Evolutionary conservation across 2,329 filamentous ascomycete species (phyloP).

Genomic region (Pseudogymnoascus sp.): DNA sequence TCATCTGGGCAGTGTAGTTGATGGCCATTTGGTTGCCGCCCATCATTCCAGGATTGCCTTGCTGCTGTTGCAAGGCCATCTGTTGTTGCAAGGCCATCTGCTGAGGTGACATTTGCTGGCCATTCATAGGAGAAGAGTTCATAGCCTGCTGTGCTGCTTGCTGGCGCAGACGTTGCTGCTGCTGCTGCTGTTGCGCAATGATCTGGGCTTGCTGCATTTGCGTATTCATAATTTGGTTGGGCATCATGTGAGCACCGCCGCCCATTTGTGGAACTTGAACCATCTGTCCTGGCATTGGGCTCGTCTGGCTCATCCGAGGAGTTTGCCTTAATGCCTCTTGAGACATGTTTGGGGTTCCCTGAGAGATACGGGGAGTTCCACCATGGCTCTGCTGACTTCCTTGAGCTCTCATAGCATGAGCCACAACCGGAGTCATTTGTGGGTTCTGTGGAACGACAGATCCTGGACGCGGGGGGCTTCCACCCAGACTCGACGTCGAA

Average conservation of each 20-base stretch:
- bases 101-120: slow-evolving; percentile 24
- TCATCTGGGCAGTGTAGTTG: slow-evolving; percentile 20
- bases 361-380: slow-evolving; percentile 55
- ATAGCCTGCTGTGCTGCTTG: slow-evolving; percentile 38
- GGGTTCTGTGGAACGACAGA: slow-evolving; percentile 53
- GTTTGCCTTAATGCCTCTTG: slow-evolving; percentile 43
- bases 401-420: slow-evolving; percentile 54
- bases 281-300: slow-evolving; percentile 54
- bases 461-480: slow-evolving; percentile 57
- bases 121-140: slow-evolving; percentile 10
- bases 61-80: slow-evolving; percentile 26
- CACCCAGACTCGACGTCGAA: slow-evolving; percentile 60
- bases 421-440: slow-evolving; percentile 52
- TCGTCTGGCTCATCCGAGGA: slow-evolving; percentile 55
- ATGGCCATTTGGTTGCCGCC: slow-evolving; percentile 16
- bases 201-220: slow-evolving; percentile 29
- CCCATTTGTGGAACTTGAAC: slow-evolving; percentile 49
- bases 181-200: slow-evolving; percentile 20
- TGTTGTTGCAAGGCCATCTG: slow-evolving; percentile 38
- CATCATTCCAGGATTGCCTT: slow-evolving; percentile 20
- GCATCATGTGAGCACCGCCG: slow-evolving; percentile 43
- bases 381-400: slow-evolving; percentile 61
- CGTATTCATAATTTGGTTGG: slow-evolving; percentile 29
- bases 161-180: slow-evolving; percentile 29
- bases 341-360: slow-evolving; percentile 52